Evolutionary conservation across 1,139 yeast genomes (phyloP).

Genomic region (Geotrichum aggregatum): DNA sequence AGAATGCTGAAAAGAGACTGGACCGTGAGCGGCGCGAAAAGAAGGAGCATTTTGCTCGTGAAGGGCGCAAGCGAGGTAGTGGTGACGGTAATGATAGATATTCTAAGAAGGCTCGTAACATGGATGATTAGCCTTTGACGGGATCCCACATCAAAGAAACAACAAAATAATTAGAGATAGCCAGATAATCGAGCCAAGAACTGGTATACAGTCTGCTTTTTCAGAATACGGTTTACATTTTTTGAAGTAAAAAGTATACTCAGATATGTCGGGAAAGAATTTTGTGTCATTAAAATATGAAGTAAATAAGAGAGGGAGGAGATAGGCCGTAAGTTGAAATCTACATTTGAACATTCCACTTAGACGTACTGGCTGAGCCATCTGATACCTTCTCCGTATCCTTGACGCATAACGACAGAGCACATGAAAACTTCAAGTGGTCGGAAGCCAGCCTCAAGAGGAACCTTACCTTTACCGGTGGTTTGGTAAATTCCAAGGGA

Average conservation of each 20-base stretch:
- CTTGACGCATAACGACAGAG: constrained; percentile 94
- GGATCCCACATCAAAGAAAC: neutral
- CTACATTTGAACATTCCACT: constrained; percentile 16
- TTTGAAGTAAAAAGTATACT: too few species aligned
- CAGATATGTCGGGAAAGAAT: neutral
- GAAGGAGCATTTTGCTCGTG: constrained; percentile 75
- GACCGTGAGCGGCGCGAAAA: constrained; percentile 81
- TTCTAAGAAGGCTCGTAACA: constrained; percentile 21
- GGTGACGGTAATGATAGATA: constrained; percentile 24
- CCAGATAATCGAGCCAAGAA: too few species aligned
- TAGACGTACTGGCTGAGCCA: constrained; percentile 93
- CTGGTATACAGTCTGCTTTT: too few species aligned
- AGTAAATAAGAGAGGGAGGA: neutral
- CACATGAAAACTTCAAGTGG: constrained; percentile 97
- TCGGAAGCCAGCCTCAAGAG: constrained; percentile 70
- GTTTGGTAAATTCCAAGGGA: constrained; percentile 85
- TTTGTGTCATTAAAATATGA: neutral
- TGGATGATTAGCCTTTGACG: constrained; percentile 10
- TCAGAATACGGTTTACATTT: too few species aligned
- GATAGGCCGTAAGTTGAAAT: neutral
- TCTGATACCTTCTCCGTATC: constrained; percentile 92
- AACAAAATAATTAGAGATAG: neutral
- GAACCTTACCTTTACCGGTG: constrained; percentile 77
- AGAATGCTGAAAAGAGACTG: constrained; percentile 61
- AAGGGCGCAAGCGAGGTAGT: constrained; percentile 61